Evolutionary conservation across 805 yeast genomes (phyloP).

Genomic region (Ogataea haglerorum): DNA sequence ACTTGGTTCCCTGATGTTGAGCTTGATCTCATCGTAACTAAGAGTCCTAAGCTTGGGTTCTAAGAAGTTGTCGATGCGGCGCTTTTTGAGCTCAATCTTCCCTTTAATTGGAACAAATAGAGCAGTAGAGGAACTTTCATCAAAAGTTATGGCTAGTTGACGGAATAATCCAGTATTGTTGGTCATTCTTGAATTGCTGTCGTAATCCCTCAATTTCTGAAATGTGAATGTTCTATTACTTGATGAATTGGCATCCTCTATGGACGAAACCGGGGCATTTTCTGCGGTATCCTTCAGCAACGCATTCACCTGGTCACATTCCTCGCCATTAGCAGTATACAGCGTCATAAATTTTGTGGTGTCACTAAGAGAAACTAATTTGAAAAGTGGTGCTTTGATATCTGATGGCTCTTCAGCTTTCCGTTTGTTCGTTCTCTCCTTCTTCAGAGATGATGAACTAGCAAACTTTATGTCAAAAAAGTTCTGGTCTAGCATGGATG

Average conservation of each 20-base stretch:
- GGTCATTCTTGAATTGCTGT: slow-evolving; percentile 54
- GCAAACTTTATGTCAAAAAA: slow-evolving; percentile 62
- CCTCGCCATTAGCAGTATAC: slow-evolving; percentile 40
- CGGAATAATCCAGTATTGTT: slow-evolving; percentile 41
- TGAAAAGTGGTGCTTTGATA: slow-evolving; percentile 60
- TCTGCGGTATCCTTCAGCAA: slow-evolving; percentile 47
- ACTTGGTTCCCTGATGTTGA: slow-evolving; percentile 68
- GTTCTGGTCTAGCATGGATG: slow-evolving; percentile 81
- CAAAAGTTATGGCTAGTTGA: slow-evolving; percentile 68
- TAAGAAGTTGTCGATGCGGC: slow-evolving; percentile 65
- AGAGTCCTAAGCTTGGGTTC: slow-evolving; percentile 53
- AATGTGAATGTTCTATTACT: slow-evolving; percentile 47
- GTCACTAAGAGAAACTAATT: slow-evolving; percentile 66
- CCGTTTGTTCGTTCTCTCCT: slow-evolving; percentile 27
- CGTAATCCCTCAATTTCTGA: slow-evolving; percentile 73
- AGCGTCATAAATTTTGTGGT: slow-evolving; percentile 72
- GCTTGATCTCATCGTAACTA: slow-evolving; percentile 59
- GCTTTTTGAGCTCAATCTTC: slow-evolving; percentile 76
- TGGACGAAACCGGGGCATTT: slow-evolving; percentile 45
- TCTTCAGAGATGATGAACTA: slow-evolving; percentile 50
- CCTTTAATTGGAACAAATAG: slow-evolving; percentile 76
- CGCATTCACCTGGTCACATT: slow-evolving; percentile 38
- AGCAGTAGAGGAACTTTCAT: slow-evolving; percentile 53
- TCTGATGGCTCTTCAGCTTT: slow-evolving; percentile 33
- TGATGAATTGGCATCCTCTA: slow-evolving; percentile 40